A percentile compares a stretch with the other conserved stretches of the same genome.
Evolutionary conservation across 2,329 filamentous ascomycete genomes (phyloP).

Genomic region (Blastomyces parvus): DNA sequence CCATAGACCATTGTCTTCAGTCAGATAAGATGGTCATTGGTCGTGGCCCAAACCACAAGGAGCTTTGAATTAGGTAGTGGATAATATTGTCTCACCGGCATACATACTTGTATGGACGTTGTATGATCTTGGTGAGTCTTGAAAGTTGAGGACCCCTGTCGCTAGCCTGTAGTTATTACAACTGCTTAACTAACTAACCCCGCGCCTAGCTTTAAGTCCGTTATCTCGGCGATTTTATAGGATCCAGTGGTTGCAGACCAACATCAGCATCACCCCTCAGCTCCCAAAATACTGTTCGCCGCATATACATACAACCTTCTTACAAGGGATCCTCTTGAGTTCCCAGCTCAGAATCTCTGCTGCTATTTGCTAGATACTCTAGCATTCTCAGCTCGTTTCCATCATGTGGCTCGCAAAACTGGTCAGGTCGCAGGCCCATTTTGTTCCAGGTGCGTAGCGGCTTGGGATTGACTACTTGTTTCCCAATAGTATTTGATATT

Average conservation of each 20-base stretch:
- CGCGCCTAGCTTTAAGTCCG: too few species aligned
- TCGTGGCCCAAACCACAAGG: background rate
- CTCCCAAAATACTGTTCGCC: background rate
- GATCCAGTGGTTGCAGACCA: too few species aligned
- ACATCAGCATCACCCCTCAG: background rate
- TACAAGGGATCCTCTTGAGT: background rate
- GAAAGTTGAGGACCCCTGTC: too few species aligned
- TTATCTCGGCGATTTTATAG: background rate
- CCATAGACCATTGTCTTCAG: background rate
- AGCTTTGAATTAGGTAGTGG: background rate
- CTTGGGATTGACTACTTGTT: background rate
- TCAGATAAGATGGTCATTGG: background rate
- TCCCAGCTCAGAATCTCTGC: background rate
- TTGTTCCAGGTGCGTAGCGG: conserved; percentile 1
- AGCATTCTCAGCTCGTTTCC: background rate
- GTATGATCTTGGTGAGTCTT: background rate
- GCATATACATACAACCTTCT: too few species aligned
- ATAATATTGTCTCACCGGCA: background rate
- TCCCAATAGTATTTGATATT: background rate
- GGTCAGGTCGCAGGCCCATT: conserved; percentile 32
- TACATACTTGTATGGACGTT: too few species aligned
- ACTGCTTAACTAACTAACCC: background rate
- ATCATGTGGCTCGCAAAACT: conserved; percentile 30
- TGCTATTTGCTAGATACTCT: background rate
- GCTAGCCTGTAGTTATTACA: too few species aligned